Evolutionary conservation across 1,284 basidiomycete species (phyloP).

Genomic region (Schizopora paradoxa): DNA sequence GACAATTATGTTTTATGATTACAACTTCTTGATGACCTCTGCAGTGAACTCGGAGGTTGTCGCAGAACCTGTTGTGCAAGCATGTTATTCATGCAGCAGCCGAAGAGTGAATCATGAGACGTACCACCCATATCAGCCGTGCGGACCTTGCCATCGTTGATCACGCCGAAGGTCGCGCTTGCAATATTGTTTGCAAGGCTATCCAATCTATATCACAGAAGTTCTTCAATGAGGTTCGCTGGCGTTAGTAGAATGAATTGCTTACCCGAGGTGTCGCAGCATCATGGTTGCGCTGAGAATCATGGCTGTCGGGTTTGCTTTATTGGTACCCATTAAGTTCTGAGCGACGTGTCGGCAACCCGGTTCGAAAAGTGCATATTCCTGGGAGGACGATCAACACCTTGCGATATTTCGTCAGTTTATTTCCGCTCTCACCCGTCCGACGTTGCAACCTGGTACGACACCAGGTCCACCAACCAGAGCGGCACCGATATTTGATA

Average conservation of each 20-base stretch:
- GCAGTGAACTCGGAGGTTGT: constrained; percentile 91
- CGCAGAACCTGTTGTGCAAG: constrained; percentile 54
- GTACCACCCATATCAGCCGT: constrained; percentile 95
- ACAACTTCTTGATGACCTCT: constrained; percentile 76
- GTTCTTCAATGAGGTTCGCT: not conserved
- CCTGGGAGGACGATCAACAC: constrained; percentile 40
- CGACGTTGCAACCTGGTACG: constrained; percentile 98
- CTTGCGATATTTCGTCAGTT: constrained; percentile 3
- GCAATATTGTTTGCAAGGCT: constrained; percentile 94
- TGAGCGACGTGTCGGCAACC: constrained; percentile 98
- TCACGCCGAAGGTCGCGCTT: constrained; percentile 88
- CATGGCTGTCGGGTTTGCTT: constrained; percentile 98
- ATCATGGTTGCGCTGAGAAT: constrained; percentile 98
- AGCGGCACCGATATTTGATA: constrained; percentile 97
- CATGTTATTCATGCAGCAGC: constrained; percentile 12
- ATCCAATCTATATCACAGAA: constrained; percentile 59
- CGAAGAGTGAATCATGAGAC: constrained; percentile 27
- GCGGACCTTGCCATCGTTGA: constrained; percentile 83
- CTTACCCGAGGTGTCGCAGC: constrained; percentile 91
- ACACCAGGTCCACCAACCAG: constrained; percentile 97
- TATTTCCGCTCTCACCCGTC: constrained; percentile 56
- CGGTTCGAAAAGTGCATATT: constrained; percentile 98
- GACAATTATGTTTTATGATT: constrained; percentile 15
- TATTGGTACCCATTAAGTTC: constrained; percentile 97
- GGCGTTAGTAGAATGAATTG: constrained; percentile 10